phyloP scores from a whole-genome alignment of 1,284 basidiomycete genomes.

The Tremellales sp. region DNA sequence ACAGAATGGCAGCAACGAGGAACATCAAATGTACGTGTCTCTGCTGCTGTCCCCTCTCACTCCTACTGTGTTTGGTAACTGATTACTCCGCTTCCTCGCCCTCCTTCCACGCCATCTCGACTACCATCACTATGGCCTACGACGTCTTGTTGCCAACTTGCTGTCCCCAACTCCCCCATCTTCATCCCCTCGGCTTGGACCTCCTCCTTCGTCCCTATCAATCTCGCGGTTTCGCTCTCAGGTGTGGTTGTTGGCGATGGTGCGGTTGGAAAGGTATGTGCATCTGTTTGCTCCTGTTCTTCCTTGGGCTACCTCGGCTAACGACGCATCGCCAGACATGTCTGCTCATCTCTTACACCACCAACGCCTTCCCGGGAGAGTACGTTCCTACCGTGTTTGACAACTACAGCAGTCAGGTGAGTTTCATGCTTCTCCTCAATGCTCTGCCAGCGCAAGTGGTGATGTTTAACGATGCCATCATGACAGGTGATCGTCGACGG shows the following conservation, averaged over 20 bases:
- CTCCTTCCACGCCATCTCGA: not conserved
- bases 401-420: conserved; percentile 44
- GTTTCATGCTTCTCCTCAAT: conserved; percentile 3
- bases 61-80: not conserved
- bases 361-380: conserved; percentile 82
- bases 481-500: conserved; percentile 98
- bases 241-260: conserved; percentile 96
- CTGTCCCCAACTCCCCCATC: not conserved
- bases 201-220: not conserved
- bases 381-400: conserved; percentile 82
- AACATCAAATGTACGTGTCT: conserved; percentile 32
- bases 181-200: not conserved
- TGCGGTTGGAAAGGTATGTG: conserved; percentile 92
- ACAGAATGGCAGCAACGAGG: conserved; percentile 24
- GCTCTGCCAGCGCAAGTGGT: conserved; percentile 50
- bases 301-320: not conserved
- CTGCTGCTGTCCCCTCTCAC: not conserved
- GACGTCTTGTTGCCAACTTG: not conserved
- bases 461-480: conserved; percentile 11
- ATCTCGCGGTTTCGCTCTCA: conserved; percentile 9
- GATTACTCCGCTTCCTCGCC: not conserved
- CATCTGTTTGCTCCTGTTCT: not conserved
- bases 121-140: no score
- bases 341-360: conserved; percentile 94
- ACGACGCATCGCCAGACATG: conserved; percentile 65